Base-by-base conservation (phyloP, 1,284 basidiomycete species). In the Exobasidium cylindrosporum region DNA sequence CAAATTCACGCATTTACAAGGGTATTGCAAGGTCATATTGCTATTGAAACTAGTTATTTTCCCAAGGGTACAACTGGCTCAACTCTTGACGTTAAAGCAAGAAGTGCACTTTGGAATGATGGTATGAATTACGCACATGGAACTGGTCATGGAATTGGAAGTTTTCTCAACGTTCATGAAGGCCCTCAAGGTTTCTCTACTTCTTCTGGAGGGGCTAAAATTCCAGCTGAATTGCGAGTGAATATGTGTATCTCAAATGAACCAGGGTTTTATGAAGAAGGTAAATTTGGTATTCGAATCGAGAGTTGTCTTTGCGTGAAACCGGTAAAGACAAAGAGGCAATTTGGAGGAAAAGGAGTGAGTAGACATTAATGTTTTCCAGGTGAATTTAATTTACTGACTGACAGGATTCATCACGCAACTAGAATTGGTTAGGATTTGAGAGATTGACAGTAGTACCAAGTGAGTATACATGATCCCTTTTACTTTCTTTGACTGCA, bases 391-490 rank as follows among this genome's bases (percentile, higher is more conserved):
- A n/a, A n/a, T n/a, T n/a, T n/a, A n/a, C n/a, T n/a, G n/a, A n/a
- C n/a, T n/a, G n/a, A n/a, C n/a, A n/a, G n/a, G n/a, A n/a, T n/a
- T n/a, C n/a, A n/a, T n/a, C n/a, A n/a, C n/a, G n/a, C n/a, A n/a
- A n/a, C n/a, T 13, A 50, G 4, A 32, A 60, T 5, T 82, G 81
- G 81, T 68, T 76, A 24, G 73, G 74, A 1, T 81, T 82, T 52
- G 81, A 81, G 67, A 61, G 77, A 7, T 59, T 82, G 58, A 82
- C 81, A 1, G 73, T 67, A 35, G 80, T 81, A 26, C 72, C 78
- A 26, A 73, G 35, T 40, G 35, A 40, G 35, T 40, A 55, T 47
- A 56, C 29, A 5, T 7, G 6, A 21, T 49, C 28, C 28, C 29
- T 21, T 23, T 14, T 1, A 7, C 44, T 30, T 29, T 50, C 24